Evolutionary conservation across 805 yeast species (phyloP).

Genomic region (Metschnikowia lunata): DNA sequence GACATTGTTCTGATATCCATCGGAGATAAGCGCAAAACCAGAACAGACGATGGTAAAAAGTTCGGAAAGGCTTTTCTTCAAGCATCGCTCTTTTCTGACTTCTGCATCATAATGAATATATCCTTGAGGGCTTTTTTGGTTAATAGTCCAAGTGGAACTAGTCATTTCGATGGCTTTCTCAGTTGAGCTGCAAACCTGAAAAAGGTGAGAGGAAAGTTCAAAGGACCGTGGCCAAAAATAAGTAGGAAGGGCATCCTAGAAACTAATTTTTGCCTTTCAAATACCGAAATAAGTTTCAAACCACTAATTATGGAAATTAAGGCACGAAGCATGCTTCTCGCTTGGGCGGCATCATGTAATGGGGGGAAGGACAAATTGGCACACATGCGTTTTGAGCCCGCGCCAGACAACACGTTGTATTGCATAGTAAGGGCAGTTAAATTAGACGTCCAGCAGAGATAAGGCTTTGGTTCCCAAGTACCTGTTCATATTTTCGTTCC

Average conservation of each 20-base stretch:
- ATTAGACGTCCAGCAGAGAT: no score
- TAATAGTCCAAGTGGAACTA: no score
- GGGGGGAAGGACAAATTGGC: background rate
- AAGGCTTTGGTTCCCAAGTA: no score
- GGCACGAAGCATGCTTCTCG: no score
- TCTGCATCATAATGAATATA: constrained; percentile 32
- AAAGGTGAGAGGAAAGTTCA: background rate
- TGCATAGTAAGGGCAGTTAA: no score
- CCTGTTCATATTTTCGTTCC: no score
- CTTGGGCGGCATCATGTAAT: background rate
- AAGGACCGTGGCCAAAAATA: no score
- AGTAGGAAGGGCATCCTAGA: no score
- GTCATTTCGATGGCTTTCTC: background rate
- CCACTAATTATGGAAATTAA: no score
- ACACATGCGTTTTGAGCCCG: constrained; percentile 2
- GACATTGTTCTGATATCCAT: constrained; percentile 72
- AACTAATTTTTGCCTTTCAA: no score
- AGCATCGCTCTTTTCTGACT: constrained; percentile 26
- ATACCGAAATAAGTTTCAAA: no score
- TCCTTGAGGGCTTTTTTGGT: background rate
- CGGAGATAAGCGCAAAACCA: constrained; percentile 72
- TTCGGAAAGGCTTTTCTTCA: constrained; percentile 23
- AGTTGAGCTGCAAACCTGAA: background rate
- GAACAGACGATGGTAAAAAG: constrained; percentile 52
- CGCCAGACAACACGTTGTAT: background rate